Percentiles rank a stretch among this genome's conserved stretches.
phyloP scores from a whole-genome alignment of 805 yeast genomes.

The Allodekkera sacchari region DNA sequence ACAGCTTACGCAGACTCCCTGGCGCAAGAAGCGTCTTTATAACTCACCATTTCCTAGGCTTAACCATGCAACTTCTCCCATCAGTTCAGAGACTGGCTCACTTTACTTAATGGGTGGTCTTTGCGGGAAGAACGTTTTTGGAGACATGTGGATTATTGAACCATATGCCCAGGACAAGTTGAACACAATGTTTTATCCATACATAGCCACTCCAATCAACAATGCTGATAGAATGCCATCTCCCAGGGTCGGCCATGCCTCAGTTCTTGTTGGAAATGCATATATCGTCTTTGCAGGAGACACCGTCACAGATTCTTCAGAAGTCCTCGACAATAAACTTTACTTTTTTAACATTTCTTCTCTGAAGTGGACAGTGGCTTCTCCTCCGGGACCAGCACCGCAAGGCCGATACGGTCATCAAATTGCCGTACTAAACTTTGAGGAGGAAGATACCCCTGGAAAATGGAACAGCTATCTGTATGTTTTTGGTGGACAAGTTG shows the following conservation, averaged over 20 bases:
- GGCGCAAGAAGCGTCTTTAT: slow-evolving; percentile 55
- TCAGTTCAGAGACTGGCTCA: slow-evolving; percentile 72
- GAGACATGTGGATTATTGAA: slow-evolving; percentile 88
- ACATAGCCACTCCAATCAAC: slow-evolving; percentile 46
- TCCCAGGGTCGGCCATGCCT: slow-evolving; percentile 94
- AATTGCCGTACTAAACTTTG: slow-evolving; percentile 63
- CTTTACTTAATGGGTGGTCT: slow-evolving; percentile 91
- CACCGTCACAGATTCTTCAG: slow-evolving; percentile 69
- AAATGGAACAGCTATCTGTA: slow-evolving; percentile 47
- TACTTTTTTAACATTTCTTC: slow-evolving; percentile 79
- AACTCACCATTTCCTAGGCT: slow-evolving; percentile 91
- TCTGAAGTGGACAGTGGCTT: slow-evolving; percentile 71
- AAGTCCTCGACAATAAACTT: slow-evolving; percentile 80
- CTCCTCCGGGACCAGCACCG: slow-evolving; percentile 69
- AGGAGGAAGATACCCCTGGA: slow-evolving; percentile 31
- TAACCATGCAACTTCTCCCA: slow-evolving; percentile 79
- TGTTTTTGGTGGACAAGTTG: slow-evolving; percentile 91
- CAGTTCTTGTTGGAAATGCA: slow-evolving; percentile 89
- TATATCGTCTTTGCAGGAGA: slow-evolving; percentile 96
- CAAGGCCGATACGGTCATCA: slow-evolving; percentile 93
- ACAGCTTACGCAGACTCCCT: slow-evolving; percentile 35
- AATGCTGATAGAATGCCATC: slow-evolving; percentile 80
- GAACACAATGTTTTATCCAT: slow-evolving; percentile 24
- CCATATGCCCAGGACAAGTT: slow-evolving; percentile 24
- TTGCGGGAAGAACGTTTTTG: slow-evolving; percentile 84